Base-by-base conservation (phyloP, 2,329 filamentous ascomycete genomes). In the Biscogniauxia mediterranea region DNA sequence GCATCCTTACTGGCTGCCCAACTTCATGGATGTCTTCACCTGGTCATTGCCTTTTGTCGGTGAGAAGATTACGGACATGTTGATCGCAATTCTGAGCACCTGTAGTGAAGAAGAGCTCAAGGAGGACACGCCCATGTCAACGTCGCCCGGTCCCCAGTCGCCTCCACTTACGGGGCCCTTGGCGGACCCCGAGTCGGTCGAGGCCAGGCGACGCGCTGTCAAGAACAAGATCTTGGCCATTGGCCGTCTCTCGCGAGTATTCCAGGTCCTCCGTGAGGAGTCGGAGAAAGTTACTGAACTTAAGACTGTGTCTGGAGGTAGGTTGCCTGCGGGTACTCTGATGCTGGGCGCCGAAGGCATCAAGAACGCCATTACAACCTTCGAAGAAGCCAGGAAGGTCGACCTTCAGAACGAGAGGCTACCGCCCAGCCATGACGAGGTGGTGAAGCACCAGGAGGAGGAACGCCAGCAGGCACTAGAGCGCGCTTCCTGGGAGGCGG, bases 11-110 rank as follows among this genome's bases (percentile, higher is more conserved):
- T 99, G 95, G 95, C 86, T 99, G 55, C 95, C 95, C 59, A 99
- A 99, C 81, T 99, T 99, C 75, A 99, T 99, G 95, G 95, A 99
- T 73, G 95, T 99, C 65, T 99, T 99, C 75, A 99, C 95, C n/a
- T 99, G 95, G 95, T 99, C 95, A 38, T 83, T 99, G 63, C 95
- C 95, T 0, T 99, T 99, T 78, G 95, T 99, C 23, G 94, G 95
- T 64, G 95, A 99, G 79, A 99, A 99, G 85, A 93, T 99, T 73
- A 98, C 95, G 19, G 95, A 99, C 73, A 99, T 99, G 95, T 87
- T 99, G 67, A 97, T 99, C 74, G 94, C 93, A 51, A 99, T 99
- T 73, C 83, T 99, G 69, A 97, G 96, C 81, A 98, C 92, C 19
- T 98, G 93, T 81, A 97, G 95, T n/a, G 96, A 99, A 79, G 95